These are phyloP conservation scores for Boletus mariae DNA, from an alignment of 1,284 basidiomycete species.

Conservation along the genomic window DNA sequence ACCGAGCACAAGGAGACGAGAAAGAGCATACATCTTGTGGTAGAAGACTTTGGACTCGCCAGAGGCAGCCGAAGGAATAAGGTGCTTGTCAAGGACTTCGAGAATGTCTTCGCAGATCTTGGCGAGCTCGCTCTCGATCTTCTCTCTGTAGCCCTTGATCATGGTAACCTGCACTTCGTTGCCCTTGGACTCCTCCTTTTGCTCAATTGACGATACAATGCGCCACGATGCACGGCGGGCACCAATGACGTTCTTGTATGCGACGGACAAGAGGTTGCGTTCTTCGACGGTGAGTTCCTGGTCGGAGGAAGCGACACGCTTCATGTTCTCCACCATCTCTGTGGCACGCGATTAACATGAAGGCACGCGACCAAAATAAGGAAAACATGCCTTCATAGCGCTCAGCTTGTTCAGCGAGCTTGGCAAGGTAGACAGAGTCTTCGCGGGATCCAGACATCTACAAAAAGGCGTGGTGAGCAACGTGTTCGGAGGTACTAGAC, in stretches of 20 bases:
- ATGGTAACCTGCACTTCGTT: constrained; percentile 96
- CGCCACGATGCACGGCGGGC: constrained; percentile 99
- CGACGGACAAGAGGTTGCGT: constrained; percentile 97
- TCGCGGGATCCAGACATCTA: constrained; percentile 87
- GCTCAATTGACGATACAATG: constrained; percentile 98
- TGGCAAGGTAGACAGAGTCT: constrained; percentile 98
- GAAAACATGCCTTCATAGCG: constrained; percentile 84
- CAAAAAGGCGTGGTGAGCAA: constrained; percentile 23
- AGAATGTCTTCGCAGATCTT: constrained; percentile 99
- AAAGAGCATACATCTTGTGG: constrained; percentile 91
- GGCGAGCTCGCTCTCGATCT: constrained; percentile 97
- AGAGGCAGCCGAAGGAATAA: constrained; percentile 96
- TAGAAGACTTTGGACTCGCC: constrained; percentile 99
- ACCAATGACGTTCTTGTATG: constrained; percentile 99
- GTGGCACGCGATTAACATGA: constrained; percentile 22
- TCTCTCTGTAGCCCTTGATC: constrained; percentile 99
- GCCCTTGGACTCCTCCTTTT: constrained; percentile 99
- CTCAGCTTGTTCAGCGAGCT: constrained; percentile 99
- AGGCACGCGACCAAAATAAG: constrained; percentile 6
- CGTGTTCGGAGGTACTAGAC: constrained; percentile 12
- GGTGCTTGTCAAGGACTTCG: constrained; percentile 97
- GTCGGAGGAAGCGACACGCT: constrained; percentile 93
- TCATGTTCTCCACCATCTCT: constrained; percentile 99
- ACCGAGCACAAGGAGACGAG: background rate
- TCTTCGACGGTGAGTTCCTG: constrained; percentile 99